Evolutionary conservation across 2,329 filamentous ascomycete genomes (phyloP).

Genomic region (Aspergillus arachidicola): DNA sequence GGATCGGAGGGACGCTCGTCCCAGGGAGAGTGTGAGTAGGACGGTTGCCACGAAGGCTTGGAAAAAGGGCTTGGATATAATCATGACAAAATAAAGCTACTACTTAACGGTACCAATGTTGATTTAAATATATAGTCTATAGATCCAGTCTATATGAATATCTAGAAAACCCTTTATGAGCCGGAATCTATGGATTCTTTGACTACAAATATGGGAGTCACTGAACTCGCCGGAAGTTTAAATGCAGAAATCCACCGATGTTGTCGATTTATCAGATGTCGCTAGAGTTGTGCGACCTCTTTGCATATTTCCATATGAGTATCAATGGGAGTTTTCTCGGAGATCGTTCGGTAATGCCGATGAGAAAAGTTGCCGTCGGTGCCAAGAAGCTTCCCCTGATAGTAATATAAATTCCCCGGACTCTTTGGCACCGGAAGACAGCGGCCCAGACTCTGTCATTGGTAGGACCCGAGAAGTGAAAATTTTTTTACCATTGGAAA

Average conservation of each 20-base stretch:
- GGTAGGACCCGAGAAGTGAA: not conserved
- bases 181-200: not conserved
- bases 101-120: not conserved
- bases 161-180: no score
- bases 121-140: not conserved
- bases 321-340: not conserved
- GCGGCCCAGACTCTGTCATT: not conserved
- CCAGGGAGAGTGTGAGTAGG: constrained; percentile 12
- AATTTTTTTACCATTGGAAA: not conserved
- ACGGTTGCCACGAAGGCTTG: constrained; percentile 16
- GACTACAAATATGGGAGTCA: not conserved
- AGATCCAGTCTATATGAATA: not conserved
- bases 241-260: not conserved
- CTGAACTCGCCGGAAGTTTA: not conserved
- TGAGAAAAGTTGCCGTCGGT: not conserved
- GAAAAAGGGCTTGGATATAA: constrained; percentile 16
- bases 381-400: not conserved
- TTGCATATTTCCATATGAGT: not conserved
- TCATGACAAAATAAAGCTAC: constrained; percentile 7
- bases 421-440: not conserved
- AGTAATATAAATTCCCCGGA: not conserved
- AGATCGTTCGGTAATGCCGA: not conserved
- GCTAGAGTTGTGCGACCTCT: not conserved
- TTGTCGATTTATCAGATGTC: not conserved
- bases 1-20: constrained; percentile 9